Evolutionary conservation across 225 moss, liverwort and hornwort species (phyloP), one percentile per base, ranked within the genome.

Genomic region (Marchantia polymorpha): DNA sequence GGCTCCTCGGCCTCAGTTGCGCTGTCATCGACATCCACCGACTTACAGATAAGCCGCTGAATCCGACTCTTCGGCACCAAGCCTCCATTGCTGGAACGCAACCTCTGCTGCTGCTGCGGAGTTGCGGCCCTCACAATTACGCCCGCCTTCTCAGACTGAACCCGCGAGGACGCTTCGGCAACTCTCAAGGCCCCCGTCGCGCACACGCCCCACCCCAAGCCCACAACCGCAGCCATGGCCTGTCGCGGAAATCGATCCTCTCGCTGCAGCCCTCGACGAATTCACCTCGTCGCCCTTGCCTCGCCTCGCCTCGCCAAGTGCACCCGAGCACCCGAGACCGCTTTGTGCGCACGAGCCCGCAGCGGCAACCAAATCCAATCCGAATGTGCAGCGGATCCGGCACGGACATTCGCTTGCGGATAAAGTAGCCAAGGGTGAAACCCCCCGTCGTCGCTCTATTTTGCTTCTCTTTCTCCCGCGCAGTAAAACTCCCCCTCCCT

Each of bases 11-110:
- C 79, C 46, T 79, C 71, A 11, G 79, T 81, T 12, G 79, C 79
- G 66, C 76, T 84, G 72, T 84, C 84, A 67, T 87, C 84, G 10
- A 87, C 82, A 77, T 84, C 79, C 72, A 87, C 84, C 10, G 76
- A 76, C 75, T 58, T 75, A 46, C 31, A 75, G 12, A 76, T 39
- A 39, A 76, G 12, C 46, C 76, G 39, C 46, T 16, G 39, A 17
- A 12, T 20, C 47, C 60, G 58, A 10, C 75, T 19, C 26, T 30
- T n/a, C 56, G 16, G 39, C 46, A 14, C 13, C n/a, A 17, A 11
- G 11, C n/a, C 5, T 30, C 60, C 76, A 76, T 60, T 47, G 60
- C 56, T 75, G 75, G 61, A 63, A 13, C 76, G 60, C 20, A 59
- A 47, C 60, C 49, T 76, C 60, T 46, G 76, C 7, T 10, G n/a